Evolutionary conservation across 371 early-diverging fungal genomes (phyloP).

Genomic region (Conidiobolus incongruus): DNA sequence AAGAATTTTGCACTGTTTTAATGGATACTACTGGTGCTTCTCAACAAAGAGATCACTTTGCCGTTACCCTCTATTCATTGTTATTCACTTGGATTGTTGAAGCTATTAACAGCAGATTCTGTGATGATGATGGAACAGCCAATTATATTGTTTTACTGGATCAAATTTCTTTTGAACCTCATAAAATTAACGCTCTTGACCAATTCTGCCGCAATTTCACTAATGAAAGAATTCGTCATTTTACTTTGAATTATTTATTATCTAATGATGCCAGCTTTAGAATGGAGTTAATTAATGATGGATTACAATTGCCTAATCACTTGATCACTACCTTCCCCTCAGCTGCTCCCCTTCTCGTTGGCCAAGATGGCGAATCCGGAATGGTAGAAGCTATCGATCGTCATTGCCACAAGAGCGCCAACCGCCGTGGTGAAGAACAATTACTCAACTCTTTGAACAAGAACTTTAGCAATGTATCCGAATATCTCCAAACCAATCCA

Average conservation of each 20-base stretch:
- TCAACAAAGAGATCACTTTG: constrained; percentile 43
- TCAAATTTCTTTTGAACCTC: constrained; percentile 30
- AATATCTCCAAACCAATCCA: no score
- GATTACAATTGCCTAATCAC: neutral
- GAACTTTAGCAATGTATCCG: constrained; percentile 15
- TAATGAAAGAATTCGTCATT: constrained; percentile 64
- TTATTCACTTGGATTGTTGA: constrained; percentile 58
- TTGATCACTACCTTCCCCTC: constrained; percentile 8
- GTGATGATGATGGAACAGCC: constrained; percentile 24
- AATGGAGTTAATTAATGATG: neutral
- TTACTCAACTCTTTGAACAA: constrained; percentile 14
- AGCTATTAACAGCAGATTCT: constrained; percentile 41
- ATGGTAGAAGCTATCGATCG: constrained; percentile 25
- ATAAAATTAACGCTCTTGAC: constrained; percentile 35
- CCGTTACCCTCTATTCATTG: constrained; percentile 44
- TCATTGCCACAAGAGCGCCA: constrained; percentile 14
- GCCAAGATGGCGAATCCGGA: constrained; percentile 26
- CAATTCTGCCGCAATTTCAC: constrained; percentile 62
- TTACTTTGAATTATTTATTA: no score
- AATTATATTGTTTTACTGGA: constrained; percentile 54
- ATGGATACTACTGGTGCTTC: constrained; percentile 51
- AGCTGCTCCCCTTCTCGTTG: neutral
- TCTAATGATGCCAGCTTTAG: no score
- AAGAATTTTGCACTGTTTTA: constrained; percentile 69
- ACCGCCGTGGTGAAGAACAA: constrained; percentile 14